Evolutionary conservation across 345 rosid genomes (phyloP).

Genomic region (Psidium guajava): DNA sequence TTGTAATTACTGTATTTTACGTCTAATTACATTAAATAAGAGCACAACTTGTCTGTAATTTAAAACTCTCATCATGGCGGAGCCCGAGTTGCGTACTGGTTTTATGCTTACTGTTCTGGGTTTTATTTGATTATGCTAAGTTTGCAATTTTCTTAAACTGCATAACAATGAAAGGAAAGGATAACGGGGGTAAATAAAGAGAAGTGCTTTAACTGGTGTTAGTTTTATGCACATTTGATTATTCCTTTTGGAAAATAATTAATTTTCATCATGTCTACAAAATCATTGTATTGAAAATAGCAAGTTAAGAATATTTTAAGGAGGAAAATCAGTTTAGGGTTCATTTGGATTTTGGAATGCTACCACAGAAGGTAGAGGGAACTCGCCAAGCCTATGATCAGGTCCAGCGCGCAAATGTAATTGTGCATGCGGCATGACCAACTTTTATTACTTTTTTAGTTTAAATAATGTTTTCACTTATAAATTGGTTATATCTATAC

Average conservation of each 20-base stretch:
- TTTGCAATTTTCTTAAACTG: not conserved
- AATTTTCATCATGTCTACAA: not conserved
- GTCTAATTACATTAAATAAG: not conserved
- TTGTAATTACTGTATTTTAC: not conserved
- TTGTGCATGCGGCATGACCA: not conserved
- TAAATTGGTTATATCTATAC: not conserved
- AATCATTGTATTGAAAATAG: not conserved
- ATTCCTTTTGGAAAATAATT: not conserved
- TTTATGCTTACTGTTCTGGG: not conserved
- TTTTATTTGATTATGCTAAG: not conserved
- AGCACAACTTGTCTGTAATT: not conserved
- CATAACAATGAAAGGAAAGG: not conserved
- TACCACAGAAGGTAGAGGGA: too few species aligned
- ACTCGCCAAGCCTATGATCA: not conserved
- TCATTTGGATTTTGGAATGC: too few species aligned
- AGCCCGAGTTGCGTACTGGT: not conserved
- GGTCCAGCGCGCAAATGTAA: not conserved
- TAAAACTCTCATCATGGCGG: not conserved
- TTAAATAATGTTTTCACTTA: not conserved
- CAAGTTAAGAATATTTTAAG: not conserved
- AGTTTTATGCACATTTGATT: not conserved
- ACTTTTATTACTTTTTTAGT: not conserved
- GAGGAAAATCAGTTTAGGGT: not conserved
- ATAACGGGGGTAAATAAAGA: not conserved
- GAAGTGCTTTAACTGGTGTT: not conserved